phyloP scores from a whole-genome alignment of 1,284 basidiomycete species.

The Cystobasidiaceae sp. region DNA sequence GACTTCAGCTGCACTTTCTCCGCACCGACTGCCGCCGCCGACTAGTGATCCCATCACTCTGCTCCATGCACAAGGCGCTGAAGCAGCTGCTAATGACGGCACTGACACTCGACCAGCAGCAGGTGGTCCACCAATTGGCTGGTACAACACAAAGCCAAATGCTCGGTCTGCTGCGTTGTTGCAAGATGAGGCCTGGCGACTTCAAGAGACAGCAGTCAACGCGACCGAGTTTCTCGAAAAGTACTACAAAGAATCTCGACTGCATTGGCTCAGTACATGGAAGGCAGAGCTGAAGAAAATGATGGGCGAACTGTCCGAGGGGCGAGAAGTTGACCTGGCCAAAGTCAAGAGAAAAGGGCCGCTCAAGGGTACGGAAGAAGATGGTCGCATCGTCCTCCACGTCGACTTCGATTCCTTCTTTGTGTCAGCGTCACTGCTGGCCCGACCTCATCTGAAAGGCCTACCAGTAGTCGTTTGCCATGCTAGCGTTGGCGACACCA shows the following conservation, averaged over 20 bases:
- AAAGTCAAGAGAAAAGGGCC: slow-evolving; percentile 54
- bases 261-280: slow-evolving; percentile 89
- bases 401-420: slow-evolving; percentile 98
- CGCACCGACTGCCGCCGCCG: slow-evolving; percentile 11
- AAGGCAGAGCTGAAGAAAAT: slow-evolving; percentile 81
- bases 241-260: slow-evolving; percentile 83
- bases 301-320: slow-evolving; percentile 69
- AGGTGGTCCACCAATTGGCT: neutral
- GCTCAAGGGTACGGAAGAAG: slow-evolving; percentile 45
- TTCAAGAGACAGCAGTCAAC: slow-evolving; percentile 76
- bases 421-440: slow-evolving; percentile 77
- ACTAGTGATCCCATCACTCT: slow-evolving; percentile 27
- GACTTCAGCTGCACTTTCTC: neutral
- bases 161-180: slow-evolving; percentile 49
- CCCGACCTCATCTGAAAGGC: slow-evolving; percentile 69
- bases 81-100: neutral
- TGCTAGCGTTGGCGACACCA: slow-evolving; percentile 59
- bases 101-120: neutral
- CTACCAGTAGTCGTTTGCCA: slow-evolving; percentile 93
- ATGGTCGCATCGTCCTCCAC: slow-evolving; percentile 74
- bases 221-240: slow-evolving; percentile 70
- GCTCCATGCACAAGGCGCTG: slow-evolving; percentile 1
- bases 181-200: slow-evolving; percentile 75
- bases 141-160: slow-evolving; percentile 22
- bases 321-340: slow-evolving; percentile 46